Evolutionary conservation across 257 asterid species (phyloP).

Genomic region (Penstemon davidsonii): DNA sequence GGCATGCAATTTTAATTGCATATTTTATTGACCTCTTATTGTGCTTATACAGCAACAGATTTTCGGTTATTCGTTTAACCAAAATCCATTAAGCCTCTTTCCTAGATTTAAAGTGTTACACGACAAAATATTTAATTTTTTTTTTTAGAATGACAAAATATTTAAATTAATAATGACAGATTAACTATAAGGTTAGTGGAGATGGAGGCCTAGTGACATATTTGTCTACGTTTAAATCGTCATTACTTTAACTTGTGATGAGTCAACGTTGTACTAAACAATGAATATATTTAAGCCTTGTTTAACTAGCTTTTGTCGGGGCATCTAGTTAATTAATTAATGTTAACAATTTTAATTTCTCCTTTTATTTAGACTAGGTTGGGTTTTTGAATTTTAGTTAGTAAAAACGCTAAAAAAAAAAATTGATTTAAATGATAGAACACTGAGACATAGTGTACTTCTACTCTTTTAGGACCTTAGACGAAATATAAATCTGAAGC

Average conservation of each 20-base stretch:
- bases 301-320: not conserved
- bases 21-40: not conserved
- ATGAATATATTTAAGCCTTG: not conserved
- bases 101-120: slow-evolving; percentile 23
- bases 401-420: too few species aligned
- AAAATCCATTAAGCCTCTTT: slow-evolving; percentile 17
- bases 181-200: slow-evolving; percentile 28
- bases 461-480: too few species aligned
- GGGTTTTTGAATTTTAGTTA: too few species aligned
- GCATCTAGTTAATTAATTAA: not conserved
- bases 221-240: not conserved
- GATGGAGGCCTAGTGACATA: slow-evolving; percentile 24
- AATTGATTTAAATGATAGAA: too few species aligned
- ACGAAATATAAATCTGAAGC: too few species aligned
- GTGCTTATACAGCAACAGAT: slow-evolving; percentile 28
- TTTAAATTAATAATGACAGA: not conserved
- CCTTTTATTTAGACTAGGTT: too few species aligned
- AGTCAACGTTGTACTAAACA: slow-evolving; percentile 11
- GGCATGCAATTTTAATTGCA: not conserved
- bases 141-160: not conserved
- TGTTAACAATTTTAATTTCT: too few species aligned
- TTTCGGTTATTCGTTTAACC: slow-evolving; percentile 33
- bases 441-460: too few species aligned
- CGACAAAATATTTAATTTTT: slow-evolving; percentile 12
- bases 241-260: slow-evolving; percentile 6